Evolutionary conservation across 2,329 filamentous ascomycete genomes (phyloP).

Genomic region (Hypoxylon sp.): DNA sequence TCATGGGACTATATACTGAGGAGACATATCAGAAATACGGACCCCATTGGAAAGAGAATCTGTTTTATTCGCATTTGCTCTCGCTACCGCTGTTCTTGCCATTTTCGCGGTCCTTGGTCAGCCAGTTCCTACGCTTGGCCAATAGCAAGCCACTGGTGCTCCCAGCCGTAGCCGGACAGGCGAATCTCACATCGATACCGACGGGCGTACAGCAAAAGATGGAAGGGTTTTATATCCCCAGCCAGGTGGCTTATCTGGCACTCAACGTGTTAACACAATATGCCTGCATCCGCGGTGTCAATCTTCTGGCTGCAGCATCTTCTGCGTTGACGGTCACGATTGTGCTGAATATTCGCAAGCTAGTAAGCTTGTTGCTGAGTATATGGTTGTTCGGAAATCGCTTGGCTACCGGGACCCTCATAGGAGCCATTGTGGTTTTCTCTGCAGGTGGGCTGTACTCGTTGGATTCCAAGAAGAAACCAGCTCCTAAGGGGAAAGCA

Average conservation of each 20-base stretch:
- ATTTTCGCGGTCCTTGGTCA: slow-evolving; percentile 72
- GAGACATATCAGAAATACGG: slow-evolving; percentile 88
- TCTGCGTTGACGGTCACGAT: slow-evolving; percentile 96
- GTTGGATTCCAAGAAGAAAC: slow-evolving; percentile 68
- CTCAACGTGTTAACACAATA: slow-evolving; percentile 92
- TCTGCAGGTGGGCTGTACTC: slow-evolving; percentile 91
- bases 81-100: slow-evolving; percentile 82
- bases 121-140: slow-evolving; percentile 73
- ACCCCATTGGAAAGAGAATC: slow-evolving; percentile 92
- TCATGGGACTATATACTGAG: slow-evolving; percentile 96
- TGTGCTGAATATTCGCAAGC: slow-evolving; percentile 92
- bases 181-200: slow-evolving; percentile 52
- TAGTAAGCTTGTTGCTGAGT: slow-evolving; percentile 89
- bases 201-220: slow-evolving; percentile 54
- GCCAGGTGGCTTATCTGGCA: slow-evolving; percentile 76
- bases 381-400: slow-evolving; percentile 95
- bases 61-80: slow-evolving; percentile 89
- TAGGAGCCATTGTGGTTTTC: slow-evolving; percentile 89
- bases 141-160: slow-evolving; percentile 70
- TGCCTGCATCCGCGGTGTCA: slow-evolving; percentile 94
- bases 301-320: slow-evolving; percentile 87
- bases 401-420: slow-evolving; percentile 78
- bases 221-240: slow-evolving; percentile 65
- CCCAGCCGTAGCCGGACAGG: slow-evolving; percentile 50
- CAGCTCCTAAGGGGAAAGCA: slow-evolving; percentile 47